phyloP scores from a whole-genome alignment of 805 yeast species.

The Blastobotrys terrestris region DNA sequence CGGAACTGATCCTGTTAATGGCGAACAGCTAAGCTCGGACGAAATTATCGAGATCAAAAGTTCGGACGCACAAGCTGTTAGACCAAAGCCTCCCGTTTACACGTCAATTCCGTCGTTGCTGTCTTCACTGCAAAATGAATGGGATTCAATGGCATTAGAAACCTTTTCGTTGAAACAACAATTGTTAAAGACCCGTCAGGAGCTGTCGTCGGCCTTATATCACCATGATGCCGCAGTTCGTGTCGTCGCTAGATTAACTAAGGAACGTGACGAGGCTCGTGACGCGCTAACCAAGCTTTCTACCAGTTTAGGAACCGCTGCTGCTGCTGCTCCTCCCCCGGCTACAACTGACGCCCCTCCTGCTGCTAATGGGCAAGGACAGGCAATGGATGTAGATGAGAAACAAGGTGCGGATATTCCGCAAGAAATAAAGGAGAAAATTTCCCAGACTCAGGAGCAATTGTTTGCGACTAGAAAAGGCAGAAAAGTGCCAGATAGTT shows the following conservation, averaged over 20 bases:
- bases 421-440: constrained; percentile 3
- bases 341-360: constrained; percentile 3
- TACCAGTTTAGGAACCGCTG: constrained; percentile 19
- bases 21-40: constrained; percentile 49
- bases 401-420: constrained; percentile 2
- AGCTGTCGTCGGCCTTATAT: constrained; percentile 70
- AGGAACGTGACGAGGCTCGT: constrained; percentile 69
- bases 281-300: constrained; percentile 52
- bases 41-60: constrained; percentile 48
- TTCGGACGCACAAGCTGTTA: constrained; percentile 27
- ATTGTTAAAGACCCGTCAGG: constrained; percentile 57
- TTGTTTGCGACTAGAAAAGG: constrained; percentile 14
- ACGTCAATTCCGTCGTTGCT: constrained; percentile 76
- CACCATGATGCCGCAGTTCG: constrained; percentile 87
- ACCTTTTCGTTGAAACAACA: constrained; percentile 70
- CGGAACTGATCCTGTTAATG: constrained; percentile 70
- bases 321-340: no score
- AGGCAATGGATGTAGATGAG: constrained; percentile 6
- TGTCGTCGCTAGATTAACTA: constrained; percentile 70
- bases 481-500: constrained; percentile 7
- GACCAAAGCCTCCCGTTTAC: constrained; percentile 40
- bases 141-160: constrained; percentile 84
- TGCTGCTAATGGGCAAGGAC: constrained; percentile 1
- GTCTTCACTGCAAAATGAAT: constrained; percentile 74
- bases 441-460: constrained; percentile 8